phyloP scores from a whole-genome alignment of 148 eudicot genomes.

The Nepenthes gracilis region DNA sequence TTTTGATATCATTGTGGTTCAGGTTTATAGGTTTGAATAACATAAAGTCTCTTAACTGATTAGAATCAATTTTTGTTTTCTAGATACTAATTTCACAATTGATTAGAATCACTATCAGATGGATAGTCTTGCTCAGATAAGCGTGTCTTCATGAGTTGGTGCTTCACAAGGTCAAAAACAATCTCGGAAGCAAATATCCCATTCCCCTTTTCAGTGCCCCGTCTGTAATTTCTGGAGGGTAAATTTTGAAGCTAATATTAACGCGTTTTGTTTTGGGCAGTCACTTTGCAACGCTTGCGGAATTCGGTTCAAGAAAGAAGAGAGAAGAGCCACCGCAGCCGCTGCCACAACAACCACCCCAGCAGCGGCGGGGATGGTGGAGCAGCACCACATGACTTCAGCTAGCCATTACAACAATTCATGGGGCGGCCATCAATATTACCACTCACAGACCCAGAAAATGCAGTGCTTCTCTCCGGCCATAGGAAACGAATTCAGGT shows the following conservation, averaged over 20 bases:
- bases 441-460: slow-evolving; percentile 36
- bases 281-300: slow-evolving; percentile 98
- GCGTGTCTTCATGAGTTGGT: too few species aligned
- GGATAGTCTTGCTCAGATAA: too few species aligned
- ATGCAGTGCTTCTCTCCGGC: slow-evolving; percentile 39
- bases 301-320: slow-evolving; percentile 93
- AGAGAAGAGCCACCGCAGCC: slow-evolving; percentile 77
- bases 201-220: too few species aligned
- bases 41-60: too few species aligned
- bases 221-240: too few species aligned
- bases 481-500: slow-evolving; percentile 47
- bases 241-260: neutral
- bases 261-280: slow-evolving; percentile 22
- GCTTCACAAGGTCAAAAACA: too few species aligned
- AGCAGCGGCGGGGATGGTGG: slow-evolving; percentile 17
- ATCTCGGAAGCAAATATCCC: too few species aligned
- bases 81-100: too few species aligned
- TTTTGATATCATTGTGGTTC: too few species aligned
- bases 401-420: neutral
- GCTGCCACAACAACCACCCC: slow-evolving; percentile 23
- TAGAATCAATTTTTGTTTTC: too few species aligned
- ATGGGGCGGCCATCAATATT: slow-evolving; percentile 15
- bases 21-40: too few species aligned
- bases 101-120: too few species aligned
- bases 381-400: slow-evolving; percentile 25